These are phyloP conservation scores for Skeletonema menzelii DNA, from an alignment of 108 stramenopile species.

Conservation along the genomic window DNA sequence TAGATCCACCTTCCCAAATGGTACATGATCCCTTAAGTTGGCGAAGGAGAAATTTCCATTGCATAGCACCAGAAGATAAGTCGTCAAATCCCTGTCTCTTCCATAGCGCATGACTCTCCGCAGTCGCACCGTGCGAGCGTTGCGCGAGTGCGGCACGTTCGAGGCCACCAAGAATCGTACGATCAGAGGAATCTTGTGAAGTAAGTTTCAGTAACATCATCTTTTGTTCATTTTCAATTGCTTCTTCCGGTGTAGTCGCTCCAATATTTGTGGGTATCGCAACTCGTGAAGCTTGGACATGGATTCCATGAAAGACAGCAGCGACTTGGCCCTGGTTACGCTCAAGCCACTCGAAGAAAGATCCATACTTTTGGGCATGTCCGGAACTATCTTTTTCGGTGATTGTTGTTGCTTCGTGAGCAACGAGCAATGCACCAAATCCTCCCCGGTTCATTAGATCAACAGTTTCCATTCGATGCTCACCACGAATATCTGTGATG, in stretches of 20 bases:
- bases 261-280: slow-evolving; percentile 52
- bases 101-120: slow-evolving; percentile 82
- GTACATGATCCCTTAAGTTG: slow-evolving; percentile 83
- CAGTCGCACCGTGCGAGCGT: slow-evolving; percentile 68
- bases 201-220: slow-evolving; percentile 66
- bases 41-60: slow-evolving; percentile 80
- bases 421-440: slow-evolving; percentile 77
- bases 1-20: slow-evolving; percentile 85
- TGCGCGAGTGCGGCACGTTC: slow-evolving; percentile 76
- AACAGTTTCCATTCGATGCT: slow-evolving; percentile 62
- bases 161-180: slow-evolving; percentile 76
- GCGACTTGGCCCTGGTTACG: slow-evolving; percentile 61
- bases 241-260: slow-evolving; percentile 64
- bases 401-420: slow-evolving; percentile 70
- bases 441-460: slow-evolving; percentile 87
- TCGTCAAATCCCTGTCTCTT: slow-evolving; percentile 91
- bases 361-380: slow-evolving; percentile 45
- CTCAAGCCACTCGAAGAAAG: slow-evolving; percentile 87
- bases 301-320: slow-evolving; percentile 71
- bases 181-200: slow-evolving; percentile 69
- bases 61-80: slow-evolving; percentile 85
- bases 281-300: slow-evolving; percentile 48
- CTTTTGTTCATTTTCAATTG: slow-evolving; percentile 83
- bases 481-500: slow-evolving; percentile 64
- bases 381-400: slow-evolving; percentile 49